Conservation (phyloP, 345 rosid genomes). For the Melaleuca quinquenervia region DNA sequence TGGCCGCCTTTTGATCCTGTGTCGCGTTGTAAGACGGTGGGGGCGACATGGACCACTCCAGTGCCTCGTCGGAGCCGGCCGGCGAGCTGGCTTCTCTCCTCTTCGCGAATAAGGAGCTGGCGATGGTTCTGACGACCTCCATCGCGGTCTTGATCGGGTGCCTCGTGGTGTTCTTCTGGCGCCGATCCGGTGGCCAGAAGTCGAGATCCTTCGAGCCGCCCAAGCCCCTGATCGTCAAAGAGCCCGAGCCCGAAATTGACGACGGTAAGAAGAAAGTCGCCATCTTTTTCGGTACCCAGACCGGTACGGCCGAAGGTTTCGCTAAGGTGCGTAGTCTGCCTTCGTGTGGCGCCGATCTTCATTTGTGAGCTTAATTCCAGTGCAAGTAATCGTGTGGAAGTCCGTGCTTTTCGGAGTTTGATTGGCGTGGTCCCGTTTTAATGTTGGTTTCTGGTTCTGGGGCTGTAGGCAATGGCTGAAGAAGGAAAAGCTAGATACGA, state of each 20-base stretch:
- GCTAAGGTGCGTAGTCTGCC: conserved; percentile 2
- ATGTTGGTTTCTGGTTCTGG: background rate
- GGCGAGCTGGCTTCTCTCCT: conserved; percentile 9
- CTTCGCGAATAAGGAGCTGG: conserved; percentile 22
- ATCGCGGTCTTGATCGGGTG: conserved; percentile 30
- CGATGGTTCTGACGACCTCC: conserved; percentile 23
- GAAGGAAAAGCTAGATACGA: conserved; percentile 87
- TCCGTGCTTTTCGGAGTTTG: background rate
- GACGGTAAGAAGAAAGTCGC: conserved; percentile 30
- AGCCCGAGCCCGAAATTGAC: conserved; percentile 21
- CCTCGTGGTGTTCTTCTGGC: conserved; percentile 20
- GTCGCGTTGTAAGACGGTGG: conserved; percentile 18
- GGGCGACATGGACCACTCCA: conserved; percentile 16
- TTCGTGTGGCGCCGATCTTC: background rate
- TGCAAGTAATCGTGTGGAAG: background rate
- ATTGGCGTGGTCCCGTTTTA: background rate
- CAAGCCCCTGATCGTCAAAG: conserved; percentile 18
- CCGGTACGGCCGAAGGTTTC: conserved; percentile 44
- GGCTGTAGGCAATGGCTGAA: conserved; percentile 39
- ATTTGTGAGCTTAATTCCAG: background rate
- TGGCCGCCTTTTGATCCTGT: conserved; percentile 19
- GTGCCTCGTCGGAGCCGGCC: conserved; percentile 6
- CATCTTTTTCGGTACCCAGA: conserved; percentile 39
- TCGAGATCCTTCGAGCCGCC: conserved; percentile 8
- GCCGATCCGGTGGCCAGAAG: conserved; percentile 17